Evolutionary conservation across 2,329 filamentous ascomycete genomes (phyloP), one percentile per base, ranked within the genome.

Genomic region (Bipolaris sorokiniana): DNA sequence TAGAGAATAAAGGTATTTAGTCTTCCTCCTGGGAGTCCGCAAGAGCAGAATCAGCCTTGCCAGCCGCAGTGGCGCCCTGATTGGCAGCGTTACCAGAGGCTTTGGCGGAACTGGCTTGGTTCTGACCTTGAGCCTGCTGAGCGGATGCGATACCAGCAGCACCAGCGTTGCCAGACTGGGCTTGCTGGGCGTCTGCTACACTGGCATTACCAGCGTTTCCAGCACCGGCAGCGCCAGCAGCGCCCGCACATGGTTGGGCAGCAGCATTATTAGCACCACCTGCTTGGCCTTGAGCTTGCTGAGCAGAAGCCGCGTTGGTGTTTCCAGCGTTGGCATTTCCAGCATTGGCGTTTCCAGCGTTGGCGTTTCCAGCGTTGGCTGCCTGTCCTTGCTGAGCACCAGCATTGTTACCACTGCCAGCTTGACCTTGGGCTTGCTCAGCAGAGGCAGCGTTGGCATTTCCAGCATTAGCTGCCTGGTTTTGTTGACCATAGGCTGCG

Each of bases 11-110:
- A 34, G 18, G 6, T 2, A 50, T 60, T 45, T 58, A 65, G 18
- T 66, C 56, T 18, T 65, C 62, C 48, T 65, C 60, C 38, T 65
- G 62, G 16, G 51, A 44, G 37, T 63, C 58, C 3, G 59, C 58
- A n/a, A 61, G 53, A 18, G 57, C 62, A 28, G 56, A 62, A 34
- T 64, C 58, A 3, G 61, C 58, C 9, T 34, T 48, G 6, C 50
- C 57, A 6, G 60, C 50, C 13, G 58, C 11, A 0, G 52, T 20
- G 22, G 22, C 16, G 15, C 9, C 13, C 44, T 3, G 6, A 7
- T 28, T 31, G 40, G 28, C 37, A 36, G 40, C 28, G 22, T 11
- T 20, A 7, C 16, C 33, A 6, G 40, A 40, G 20, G 37, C 26
- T 7, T 15, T 2, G 11, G 18, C 20, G 20, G 20, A 20, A 18